Evolutionary conservation across 257 asterid genomes (phyloP).

Genomic region (Primulina eburnea): DNA sequence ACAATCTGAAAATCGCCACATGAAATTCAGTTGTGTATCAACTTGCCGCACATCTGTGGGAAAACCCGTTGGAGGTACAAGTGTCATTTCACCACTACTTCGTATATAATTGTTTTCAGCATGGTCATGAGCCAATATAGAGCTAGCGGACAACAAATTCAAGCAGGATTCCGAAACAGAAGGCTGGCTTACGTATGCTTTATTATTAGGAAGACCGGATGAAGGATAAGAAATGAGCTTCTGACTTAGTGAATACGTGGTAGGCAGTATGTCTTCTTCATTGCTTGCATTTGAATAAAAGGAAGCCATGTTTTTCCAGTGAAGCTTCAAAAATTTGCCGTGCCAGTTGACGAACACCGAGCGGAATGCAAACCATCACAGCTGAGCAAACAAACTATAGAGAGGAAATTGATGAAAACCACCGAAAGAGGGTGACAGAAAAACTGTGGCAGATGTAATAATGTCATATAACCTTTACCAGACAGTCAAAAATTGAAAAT

Average conservation of each 20-base stretch:
- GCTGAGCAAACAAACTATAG: constrained; percentile 1
- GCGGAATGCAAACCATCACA: constrained; percentile 29
- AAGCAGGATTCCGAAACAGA: constrained; percentile 38
- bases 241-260: constrained; percentile 39
- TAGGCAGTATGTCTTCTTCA: constrained; percentile 48
- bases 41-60: constrained; percentile 37
- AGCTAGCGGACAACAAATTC: constrained; percentile 35
- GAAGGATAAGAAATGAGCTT: constrained; percentile 41
- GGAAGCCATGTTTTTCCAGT: constrained; percentile 47
- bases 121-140: constrained; percentile 30
- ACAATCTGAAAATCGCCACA: constrained; percentile 39
- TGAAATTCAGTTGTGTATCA: constrained; percentile 26
- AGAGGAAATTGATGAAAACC: constrained; percentile 6
- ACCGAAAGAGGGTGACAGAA: not conserved
- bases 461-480: not conserved
- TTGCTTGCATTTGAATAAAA: constrained; percentile 40
- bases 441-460: not conserved
- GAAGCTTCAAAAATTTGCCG: constrained; percentile 14
- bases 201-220: constrained; percentile 36
- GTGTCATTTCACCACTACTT: constrained; percentile 44
- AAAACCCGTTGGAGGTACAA: constrained; percentile 38
- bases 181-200: constrained; percentile 35
- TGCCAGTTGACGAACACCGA: constrained; percentile 6
- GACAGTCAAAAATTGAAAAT: constrained; percentile 1
- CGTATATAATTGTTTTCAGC: constrained; percentile 33